Base-by-base conservation (phyloP, 2,329 filamentous ascomycete species). In the Fusarium agapanthi region DNA sequence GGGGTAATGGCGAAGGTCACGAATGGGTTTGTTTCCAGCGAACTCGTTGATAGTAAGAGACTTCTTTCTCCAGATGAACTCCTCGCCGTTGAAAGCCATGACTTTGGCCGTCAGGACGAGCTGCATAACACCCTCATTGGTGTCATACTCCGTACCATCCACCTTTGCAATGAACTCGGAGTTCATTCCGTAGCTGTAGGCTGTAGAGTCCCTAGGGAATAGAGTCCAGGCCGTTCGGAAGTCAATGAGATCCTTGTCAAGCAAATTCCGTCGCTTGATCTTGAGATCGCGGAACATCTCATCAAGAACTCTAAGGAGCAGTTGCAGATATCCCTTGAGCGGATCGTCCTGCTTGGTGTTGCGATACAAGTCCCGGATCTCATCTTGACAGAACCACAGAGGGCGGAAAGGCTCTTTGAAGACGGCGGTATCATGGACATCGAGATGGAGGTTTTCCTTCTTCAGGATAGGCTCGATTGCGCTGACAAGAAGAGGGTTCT, bases 371-470 rank as follows among this genome's bases (percentile, higher is more conserved):
- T 76, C 77, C 26, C 79, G 71, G 37, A 86, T 83, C 55, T 83
- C 83, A 32, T 84, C 82, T 64, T 85, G 81, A 67, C 80, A 81
- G 75, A 86, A 86, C 79, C 81, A 87, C 6, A 86, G 76, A 11
- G 80, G 72, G 18, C 78, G 79, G 69, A 86, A 86, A 14, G 84
- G 84, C 7, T 79, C 71, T 3, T 66, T 53, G 75, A 87, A 86
- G 10, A 57, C 75, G 15, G 80, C 82, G 0, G 72, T 72, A 65
- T 84, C 81, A 24, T 79, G 78, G 13, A 76, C 65, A 59, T 85
- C 81, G 22, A 86, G 77, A 62, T 81, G 78, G 16, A 81, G 56
- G 41, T 82, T 81, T 48, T 86, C 83, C 64, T 81, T 81, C 65
- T 81, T 80, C 38, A 87, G 66, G 32, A 86, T 83, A 3, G 83